Evolutionary conservation across 495 filamentous ascomycete genomes (phyloP), one percentile per base, ranked within the genome.

Genomic region (Neurospora intermedia): DNA sequence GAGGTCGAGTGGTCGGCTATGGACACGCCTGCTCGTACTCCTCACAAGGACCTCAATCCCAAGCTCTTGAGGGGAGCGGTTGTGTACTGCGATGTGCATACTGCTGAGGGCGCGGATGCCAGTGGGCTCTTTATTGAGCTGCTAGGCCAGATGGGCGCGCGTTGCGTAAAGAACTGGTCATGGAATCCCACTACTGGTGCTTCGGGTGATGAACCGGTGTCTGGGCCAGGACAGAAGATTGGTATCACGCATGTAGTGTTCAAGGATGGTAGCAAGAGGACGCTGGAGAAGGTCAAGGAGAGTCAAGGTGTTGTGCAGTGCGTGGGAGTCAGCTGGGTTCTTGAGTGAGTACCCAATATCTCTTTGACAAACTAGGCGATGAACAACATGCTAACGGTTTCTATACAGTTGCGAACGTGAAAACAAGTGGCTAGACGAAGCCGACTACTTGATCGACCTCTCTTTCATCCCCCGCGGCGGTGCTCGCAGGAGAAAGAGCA

Each of bases 191-290:
- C 69, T 48, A 31, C 54, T 35, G 54, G 54, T 18, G 54, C 54
- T 3, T 66, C 54, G 23, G 54, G 54, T 66, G 54, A 66, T 66
- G 54, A 66, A 1, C 54, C 54, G 54, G 27, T 35, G 2, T 66
- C 54, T 66, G 27, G 13, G 0, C 27, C 54, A 0, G 54, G 54
- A 35, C 54, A 66, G 35, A 93, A 90, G 79, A 84, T 96, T 42
- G 93, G 92, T 4, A 94, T 98, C 78, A 99, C 96, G 6, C 96
- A 99, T 77, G 92, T 99, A 1, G 89, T 99, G 2, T 99, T 92
- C 83, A 98, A 98, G 78, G 96, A 97, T 81, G 96, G 96, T 54
- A 91, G 91, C 10, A 89, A 93, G 71, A 88, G 92, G 43, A 98
- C 95, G 0, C 80, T 98, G 70, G 91, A 97, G 80, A 98, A 97